These are phyloP conservation scores for Dryas integrifolia DNA, from an alignment of 331 rosid genomes.

Conservation along the genomic window DNA sequence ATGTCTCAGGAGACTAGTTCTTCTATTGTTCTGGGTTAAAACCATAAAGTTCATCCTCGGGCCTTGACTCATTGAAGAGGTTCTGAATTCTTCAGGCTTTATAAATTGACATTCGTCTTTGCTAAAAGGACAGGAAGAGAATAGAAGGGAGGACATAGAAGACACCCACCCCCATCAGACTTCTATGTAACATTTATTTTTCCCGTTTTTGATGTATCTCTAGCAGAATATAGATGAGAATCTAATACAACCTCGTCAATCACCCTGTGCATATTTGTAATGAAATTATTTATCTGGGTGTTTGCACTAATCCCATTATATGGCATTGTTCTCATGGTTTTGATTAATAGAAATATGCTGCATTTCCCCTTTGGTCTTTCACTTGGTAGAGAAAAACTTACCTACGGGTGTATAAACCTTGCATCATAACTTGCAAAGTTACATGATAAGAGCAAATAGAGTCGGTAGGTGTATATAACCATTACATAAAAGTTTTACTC, in stretches of 20 bases:
- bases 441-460: too few relatives aligned
- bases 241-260: conserved; percentile 6
- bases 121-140: conserved; percentile 22
- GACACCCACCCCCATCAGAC: conserved; percentile 22
- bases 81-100: neutral
- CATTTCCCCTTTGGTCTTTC: neutral
- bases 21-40: conserved; percentile 9
- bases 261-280: conserved; percentile 20
- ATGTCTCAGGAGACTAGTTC: conserved; percentile 74
- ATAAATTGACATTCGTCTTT: conserved; percentile 4
- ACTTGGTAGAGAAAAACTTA: too few relatives aligned
- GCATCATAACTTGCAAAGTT: too few relatives aligned
- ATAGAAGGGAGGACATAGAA: conserved; percentile 23
- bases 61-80: conserved; percentile 9
- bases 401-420: too few relatives aligned
- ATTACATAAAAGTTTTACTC: too few relatives aligned
- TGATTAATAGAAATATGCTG: neutral
- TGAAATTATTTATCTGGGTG: neutral
- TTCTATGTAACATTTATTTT: conserved; percentile 24
- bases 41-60: neutral
- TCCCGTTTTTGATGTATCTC: neutral
- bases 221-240: conserved; percentile 6
- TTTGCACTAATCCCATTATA: neutral
- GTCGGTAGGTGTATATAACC: too few relatives aligned
- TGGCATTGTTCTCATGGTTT: neutral